These are phyloP conservation scores for Citrus medica DNA, from an alignment of 345 rosid species.

Conservation along the genomic window DNA sequence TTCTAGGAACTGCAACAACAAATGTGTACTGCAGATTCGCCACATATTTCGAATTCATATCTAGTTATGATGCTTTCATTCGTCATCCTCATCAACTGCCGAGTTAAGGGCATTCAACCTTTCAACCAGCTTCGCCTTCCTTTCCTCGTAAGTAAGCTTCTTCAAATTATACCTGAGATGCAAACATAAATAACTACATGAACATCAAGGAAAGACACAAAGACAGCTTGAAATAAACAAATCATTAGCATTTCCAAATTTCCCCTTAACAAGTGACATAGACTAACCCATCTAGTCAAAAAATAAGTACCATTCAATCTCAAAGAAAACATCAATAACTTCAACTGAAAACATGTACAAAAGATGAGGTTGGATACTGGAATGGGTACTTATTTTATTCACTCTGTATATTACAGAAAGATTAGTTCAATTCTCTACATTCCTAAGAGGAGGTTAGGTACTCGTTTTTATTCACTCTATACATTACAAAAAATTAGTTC, in stretches of 20 bases:
- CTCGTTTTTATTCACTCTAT: too few relatives aligned
- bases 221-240: not conserved
- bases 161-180: conserved; percentile 66
- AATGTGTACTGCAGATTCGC: not conserved
- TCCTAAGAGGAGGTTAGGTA: too few relatives aligned
- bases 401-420: not conserved
- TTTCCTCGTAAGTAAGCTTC: conserved; percentile 78
- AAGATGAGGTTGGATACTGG: not conserved
- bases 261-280: not conserved
- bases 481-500: not conserved
- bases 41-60: not conserved
- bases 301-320: not conserved
- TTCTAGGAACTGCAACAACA: not conserved
- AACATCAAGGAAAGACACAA: not conserved
- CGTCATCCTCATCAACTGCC: conserved; percentile 46
- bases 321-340: not conserved
- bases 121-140: conserved; percentile 71
- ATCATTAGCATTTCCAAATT: not conserved
- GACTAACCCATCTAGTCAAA: not conserved
- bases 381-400: not conserved
- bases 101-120: conserved; percentile 60
- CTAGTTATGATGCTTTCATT: conserved; percentile 17
- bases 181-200: not conserved
- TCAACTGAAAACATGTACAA: not conserved
- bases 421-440: too few relatives aligned